These are phyloP conservation scores for Dioscorea alata DNA, from an alignment of 106 monocot genomes.

Conservation along the genomic window DNA sequence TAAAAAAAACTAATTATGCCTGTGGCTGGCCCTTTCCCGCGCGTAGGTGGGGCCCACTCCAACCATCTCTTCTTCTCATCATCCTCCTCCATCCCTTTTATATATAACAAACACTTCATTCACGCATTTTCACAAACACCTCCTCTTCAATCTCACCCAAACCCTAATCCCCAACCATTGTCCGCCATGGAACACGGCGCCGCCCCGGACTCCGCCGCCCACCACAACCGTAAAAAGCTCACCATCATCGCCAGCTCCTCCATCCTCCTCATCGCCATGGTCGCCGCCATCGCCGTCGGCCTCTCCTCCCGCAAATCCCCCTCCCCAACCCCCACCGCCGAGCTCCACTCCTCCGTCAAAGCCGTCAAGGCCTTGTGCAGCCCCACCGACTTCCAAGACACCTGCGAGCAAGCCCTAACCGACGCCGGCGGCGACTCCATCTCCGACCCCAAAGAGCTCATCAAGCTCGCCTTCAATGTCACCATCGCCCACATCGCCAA, in stretches of 20 bases:
- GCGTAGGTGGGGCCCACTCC: background rate
- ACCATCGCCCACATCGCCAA: conserved; percentile 12
- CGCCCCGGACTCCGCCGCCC: background rate
- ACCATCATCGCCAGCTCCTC: conserved; percentile 8
- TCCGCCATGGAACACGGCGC: conserved; percentile 1
- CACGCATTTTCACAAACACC: background rate
- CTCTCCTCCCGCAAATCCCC: background rate
- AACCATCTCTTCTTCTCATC: background rate
- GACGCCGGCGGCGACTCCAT: conserved; percentile 26
- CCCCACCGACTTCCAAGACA: conserved; percentile 32
- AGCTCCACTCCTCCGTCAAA: conserved; percentile 13
- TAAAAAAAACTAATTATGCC: background rate
- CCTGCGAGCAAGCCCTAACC: conserved; percentile 23
- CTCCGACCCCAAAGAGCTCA: conserved; percentile 42
- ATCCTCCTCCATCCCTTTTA: too few species aligned
- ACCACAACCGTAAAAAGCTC: conserved; percentile 1
- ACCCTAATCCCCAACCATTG: background rate
- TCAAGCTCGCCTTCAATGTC: conserved; percentile 27
- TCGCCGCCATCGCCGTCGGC: conserved; percentile 23
- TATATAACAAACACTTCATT: too few species aligned
- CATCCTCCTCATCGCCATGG: conserved; percentile 27
- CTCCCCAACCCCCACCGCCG: background rate
- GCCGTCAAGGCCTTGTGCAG: conserved; percentile 38
- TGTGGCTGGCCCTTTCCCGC: background rate
- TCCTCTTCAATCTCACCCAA: background rate